A percentile compares a stretch with the other conserved stretches of the same genome.
phyloP scores from a whole-genome alignment of 1,284 basidiomycete species.

The Ceratobasidium sp. region DNA sequence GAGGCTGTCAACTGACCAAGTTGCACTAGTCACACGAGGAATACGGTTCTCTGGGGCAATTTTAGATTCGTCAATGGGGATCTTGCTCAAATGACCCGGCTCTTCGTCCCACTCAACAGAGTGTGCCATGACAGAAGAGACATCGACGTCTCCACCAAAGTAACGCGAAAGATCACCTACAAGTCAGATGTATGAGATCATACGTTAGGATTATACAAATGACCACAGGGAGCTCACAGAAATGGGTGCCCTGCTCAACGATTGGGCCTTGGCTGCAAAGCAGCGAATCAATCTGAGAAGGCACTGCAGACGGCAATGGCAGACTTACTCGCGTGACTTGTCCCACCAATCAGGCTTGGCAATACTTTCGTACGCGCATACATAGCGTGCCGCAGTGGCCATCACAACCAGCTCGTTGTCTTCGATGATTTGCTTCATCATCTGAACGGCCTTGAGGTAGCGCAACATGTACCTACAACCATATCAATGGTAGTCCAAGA shows the following conservation, averaged over 20 bases:
- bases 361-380: slow-evolving; percentile 91
- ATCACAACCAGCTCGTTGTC: slow-evolving; percentile 97
- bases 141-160: slow-evolving; percentile 97
- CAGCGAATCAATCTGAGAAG: slow-evolving; percentile 47
- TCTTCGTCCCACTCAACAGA: slow-evolving; percentile 92
- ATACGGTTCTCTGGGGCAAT: slow-evolving; percentile 83
- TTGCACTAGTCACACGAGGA: slow-evolving; percentile 81
- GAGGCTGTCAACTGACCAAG: slow-evolving; percentile 63
- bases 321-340: slow-evolving; percentile 80
- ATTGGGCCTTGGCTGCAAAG: slow-evolving; percentile 82
- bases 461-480: slow-evolving; percentile 76
- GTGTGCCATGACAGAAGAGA: slow-evolving; percentile 83
- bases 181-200: slow-evolving; percentile 59
- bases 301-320: neutral
- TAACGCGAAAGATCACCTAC: slow-evolving; percentile 89
- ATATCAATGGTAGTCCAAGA: slow-evolving; percentile 32
- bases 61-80: slow-evolving; percentile 81
- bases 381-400: slow-evolving; percentile 95
- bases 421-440: slow-evolving; percentile 97
- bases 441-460: slow-evolving; percentile 94
- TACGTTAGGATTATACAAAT: neutral
- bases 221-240: slow-evolving; percentile 56
- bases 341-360: slow-evolving; percentile 98
- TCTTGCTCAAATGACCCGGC: slow-evolving; percentile 85
- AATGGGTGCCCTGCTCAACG: slow-evolving; percentile 95